Evolutionary conservation across 2,329 filamentous ascomycete species (phyloP), one percentile per base, ranked within the genome.

Genomic region (Aschersonia sp.): DNA sequence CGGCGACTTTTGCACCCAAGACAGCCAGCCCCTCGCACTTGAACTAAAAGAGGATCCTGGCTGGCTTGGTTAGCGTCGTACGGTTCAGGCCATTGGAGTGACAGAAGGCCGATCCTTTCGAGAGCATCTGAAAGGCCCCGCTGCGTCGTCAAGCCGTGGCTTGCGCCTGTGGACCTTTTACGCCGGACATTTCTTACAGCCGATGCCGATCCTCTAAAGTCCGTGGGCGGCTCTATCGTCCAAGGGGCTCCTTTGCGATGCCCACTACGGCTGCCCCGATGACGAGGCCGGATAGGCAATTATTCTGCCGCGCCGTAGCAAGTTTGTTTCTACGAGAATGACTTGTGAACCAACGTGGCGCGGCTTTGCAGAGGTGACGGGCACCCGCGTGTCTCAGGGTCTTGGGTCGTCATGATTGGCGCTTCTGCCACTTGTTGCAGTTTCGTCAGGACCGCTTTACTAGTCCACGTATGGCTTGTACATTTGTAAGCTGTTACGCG

Each of bases 161-260:
- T 37, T 8, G 35, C 8, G 8, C 45, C 44, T 39, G 46, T 41
- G 47, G 44, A 41, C 39, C 30, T 43, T 29, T 14, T 46, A 12
- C 43, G 49, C 51, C 56, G 57, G 57, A 55, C 51, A 57, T 55
- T 49, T 54, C 37, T 29, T 51, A 55, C 41, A 43, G 48, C 57
- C 57, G 57, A 58, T 53, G 43, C 57, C 56, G 54, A 55, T 50
- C 53, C 45, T 14, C 14, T 37, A 44, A 47, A 54, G 52, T 57
- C 54, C 55, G 55, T 46, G 51, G 50, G 42, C 51, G 49, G 48
- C 44, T 31, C 11, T 42, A n/a, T 32, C 14, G 43, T 35, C 22
- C 47, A 43, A 30, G 35, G 35, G 42, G 29, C 40, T 14, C 30
- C 22, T 37, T 30, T 46, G 41, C 41, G 22, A 10, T 14, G 41